Evolutionary conservation across 768 basidiomycete genomes (phyloP).

Genomic region (Macrolepiota fuliginosa): DNA sequence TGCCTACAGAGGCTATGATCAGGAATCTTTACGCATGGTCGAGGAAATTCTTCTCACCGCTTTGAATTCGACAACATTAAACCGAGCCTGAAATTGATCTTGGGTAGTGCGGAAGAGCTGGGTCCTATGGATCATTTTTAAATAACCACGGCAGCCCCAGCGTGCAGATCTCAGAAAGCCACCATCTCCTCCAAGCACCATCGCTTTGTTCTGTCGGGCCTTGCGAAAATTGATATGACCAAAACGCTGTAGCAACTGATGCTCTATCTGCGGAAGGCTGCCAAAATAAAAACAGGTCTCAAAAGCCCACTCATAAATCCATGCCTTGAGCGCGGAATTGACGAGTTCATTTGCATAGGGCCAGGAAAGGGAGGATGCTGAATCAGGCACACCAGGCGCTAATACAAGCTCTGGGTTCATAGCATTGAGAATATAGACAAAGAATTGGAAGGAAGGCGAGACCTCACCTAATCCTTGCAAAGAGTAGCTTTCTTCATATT

Average conservation of each 20-base stretch:
- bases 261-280: background rate
- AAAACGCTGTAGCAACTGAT: background rate
- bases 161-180: no score
- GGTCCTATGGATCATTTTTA: background rate
- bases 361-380: background rate
- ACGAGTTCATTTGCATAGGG: background rate
- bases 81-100: background rate
- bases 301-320: background rate
- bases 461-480: background rate
- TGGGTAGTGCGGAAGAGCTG: background rate
- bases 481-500: background rate
- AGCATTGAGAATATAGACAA: background rate
- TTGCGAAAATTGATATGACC: background rate
- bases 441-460: background rate
- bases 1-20: no score
- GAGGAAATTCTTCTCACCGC: background rate
- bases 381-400: background rate
- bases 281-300: background rate
- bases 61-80: background rate
- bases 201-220: background rate
- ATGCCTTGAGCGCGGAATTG: background rate
- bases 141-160: background rate
- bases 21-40: background rate
- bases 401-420: background rate
- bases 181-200: no score